Evolutionary conservation across 2,329 filamentous ascomycete species (phyloP).

Genomic region (Pseudopyricularia cyperi): DNA sequence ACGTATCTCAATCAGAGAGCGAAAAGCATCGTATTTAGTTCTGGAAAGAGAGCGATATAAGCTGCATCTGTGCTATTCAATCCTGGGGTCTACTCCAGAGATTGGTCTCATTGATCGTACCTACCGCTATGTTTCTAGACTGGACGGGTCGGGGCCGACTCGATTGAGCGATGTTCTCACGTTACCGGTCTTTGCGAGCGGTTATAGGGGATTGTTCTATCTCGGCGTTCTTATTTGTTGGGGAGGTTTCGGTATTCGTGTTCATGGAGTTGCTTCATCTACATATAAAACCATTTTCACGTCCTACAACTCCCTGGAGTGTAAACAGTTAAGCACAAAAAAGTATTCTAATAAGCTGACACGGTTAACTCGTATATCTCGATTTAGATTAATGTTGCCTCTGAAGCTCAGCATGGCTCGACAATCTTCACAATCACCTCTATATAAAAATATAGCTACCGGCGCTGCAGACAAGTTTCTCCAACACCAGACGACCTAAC

Average conservation of each 20-base stretch:
- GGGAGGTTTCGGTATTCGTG: not conserved
- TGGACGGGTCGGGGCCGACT: not conserved
- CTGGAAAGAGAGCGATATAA: not conserved
- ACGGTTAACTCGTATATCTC: not conserved
- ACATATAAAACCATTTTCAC: not conserved
- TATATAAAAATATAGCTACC: too few species aligned
- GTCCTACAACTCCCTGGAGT: not conserved
- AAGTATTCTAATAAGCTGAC: not conserved
- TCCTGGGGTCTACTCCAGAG: not conserved
- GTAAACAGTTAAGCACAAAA: not conserved
- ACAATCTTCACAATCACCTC: too few species aligned
- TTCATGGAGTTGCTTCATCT: not conserved
- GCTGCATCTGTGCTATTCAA: not conserved
- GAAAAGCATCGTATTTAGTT: conserved; percentile 59
- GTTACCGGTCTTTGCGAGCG: not conserved
- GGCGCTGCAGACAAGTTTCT: too few species aligned
- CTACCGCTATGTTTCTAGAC: not conserved
- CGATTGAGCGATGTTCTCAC: not conserved
- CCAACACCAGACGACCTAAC: too few species aligned
- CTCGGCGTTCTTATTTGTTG: not conserved
- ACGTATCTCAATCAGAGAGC: conserved; percentile 39
- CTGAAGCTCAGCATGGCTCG: too few species aligned
- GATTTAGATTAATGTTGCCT: too few species aligned
- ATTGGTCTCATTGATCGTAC: not conserved
- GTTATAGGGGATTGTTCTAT: not conserved